These are phyloP conservation scores for Paramyrothecium roridum DNA, from an alignment of 2,329 filamentous ascomycete species.

Conservation along the genomic window DNA sequence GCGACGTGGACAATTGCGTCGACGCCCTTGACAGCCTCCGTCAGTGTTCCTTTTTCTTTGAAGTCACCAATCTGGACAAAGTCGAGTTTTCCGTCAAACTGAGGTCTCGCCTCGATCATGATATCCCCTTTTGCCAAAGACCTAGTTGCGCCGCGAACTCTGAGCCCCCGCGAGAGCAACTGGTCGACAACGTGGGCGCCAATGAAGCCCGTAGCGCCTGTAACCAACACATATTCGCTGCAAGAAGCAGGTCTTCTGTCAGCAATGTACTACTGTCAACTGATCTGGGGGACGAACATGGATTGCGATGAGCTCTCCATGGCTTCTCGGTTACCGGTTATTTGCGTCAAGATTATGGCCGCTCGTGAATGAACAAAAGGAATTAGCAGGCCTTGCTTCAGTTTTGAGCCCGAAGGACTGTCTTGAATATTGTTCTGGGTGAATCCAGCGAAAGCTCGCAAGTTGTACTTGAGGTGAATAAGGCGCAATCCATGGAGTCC, in stretches of 20 bases:
- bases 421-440: no score
- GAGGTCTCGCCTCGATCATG: constrained; percentile 33
- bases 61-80: constrained; percentile 42
- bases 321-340: background rate
- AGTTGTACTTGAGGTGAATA: no score
- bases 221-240: constrained; percentile 15
- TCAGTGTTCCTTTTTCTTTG: constrained; percentile 29
- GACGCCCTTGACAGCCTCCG: constrained; percentile 33
- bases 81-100: constrained; percentile 31
- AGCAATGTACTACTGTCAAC: background rate
- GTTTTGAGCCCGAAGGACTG: no score
- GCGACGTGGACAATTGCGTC: constrained; percentile 42
- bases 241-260: background rate
- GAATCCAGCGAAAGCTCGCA: no score
- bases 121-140: constrained; percentile 23
- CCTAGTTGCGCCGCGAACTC: constrained; percentile 26
- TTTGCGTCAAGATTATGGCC: no score
- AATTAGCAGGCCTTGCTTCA: no score
- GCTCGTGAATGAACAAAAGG: no score
- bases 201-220: constrained; percentile 23
- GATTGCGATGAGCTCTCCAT: background rate
- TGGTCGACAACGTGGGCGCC: constrained; percentile 30
- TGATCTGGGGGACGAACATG: background rate
- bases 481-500: no score
- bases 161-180: constrained; percentile 23